phyloP scores from a whole-genome alignment of 2,329 filamentous ascomycete genomes.

The Teratosphaeriaceae sp. region DNA sequence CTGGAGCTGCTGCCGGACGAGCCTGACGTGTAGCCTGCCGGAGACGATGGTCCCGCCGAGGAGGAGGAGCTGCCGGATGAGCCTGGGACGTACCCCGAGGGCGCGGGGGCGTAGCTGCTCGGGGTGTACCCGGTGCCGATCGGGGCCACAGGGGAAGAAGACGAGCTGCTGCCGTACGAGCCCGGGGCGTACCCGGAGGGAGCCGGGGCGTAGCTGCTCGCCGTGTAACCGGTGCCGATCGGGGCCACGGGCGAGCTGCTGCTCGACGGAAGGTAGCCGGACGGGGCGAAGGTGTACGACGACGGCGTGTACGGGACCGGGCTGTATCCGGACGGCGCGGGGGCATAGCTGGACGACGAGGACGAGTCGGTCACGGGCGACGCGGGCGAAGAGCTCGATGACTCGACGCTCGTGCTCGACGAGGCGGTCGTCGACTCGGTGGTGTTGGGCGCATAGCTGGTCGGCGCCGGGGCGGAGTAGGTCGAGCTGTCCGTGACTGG shows the following conservation, averaged over 20 bases:
- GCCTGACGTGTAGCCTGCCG: background rate
- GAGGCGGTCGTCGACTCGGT: constrained; percentile 7
- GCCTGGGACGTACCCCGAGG: background rate
- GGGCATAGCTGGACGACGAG: background rate
- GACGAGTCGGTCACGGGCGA: constrained; percentile 11
- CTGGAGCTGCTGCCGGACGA: constrained; percentile 1
- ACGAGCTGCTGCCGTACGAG: background rate
- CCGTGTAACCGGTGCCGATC: background rate
- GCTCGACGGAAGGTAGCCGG: constrained; percentile 4
- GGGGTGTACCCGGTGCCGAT: background rate
- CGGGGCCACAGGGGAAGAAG: background rate
- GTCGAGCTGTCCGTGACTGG: constrained; percentile 7
- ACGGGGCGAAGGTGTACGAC: constrained; percentile 5
- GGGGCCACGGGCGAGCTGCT: background rate
- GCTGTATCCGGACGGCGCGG: constrained; percentile 6
- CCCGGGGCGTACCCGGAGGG: background rate
- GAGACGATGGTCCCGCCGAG: background rate
- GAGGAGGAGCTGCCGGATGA: background rate
- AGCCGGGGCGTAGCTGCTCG: background rate
- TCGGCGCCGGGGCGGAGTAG: constrained; percentile 4
- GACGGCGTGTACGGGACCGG: constrained; percentile 6
- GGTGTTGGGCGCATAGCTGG: constrained; percentile 7
- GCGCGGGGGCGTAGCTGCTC: background rate
- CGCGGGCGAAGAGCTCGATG: constrained; percentile 8
- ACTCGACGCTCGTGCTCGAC: no score